A percentile compares a stretch with the other conserved stretches of the same genome.
Evolutionary conservation across 495 filamentous ascomycete species (phyloP).

Genomic region (Acidomyces sp.): DNA sequence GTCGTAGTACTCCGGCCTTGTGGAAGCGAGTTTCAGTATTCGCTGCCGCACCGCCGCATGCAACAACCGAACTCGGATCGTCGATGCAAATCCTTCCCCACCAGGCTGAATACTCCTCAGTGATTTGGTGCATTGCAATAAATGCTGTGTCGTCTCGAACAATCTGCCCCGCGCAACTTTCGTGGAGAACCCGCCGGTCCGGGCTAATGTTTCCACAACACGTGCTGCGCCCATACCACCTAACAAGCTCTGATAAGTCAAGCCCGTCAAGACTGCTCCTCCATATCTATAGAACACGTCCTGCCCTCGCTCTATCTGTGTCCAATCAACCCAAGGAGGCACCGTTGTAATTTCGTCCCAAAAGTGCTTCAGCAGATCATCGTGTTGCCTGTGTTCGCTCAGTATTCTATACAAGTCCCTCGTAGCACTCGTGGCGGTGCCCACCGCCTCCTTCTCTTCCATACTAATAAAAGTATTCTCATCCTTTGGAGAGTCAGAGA

Average conservation of each 20-base stretch:
- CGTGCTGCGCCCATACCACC: conserved; percentile 45
- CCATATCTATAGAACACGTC: conserved; percentile 49
- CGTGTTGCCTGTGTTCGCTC: conserved; percentile 39
- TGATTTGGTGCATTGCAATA: conserved; percentile 55
- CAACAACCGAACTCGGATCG: conserved; percentile 60
- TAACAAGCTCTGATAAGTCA: conserved; percentile 53
- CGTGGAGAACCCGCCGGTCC: conserved; percentile 66
- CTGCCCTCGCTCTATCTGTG: conserved; percentile 59
- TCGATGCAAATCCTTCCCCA: conserved; percentile 53
- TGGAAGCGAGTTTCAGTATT: conserved; percentile 45
- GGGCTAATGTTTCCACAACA: conserved; percentile 59
- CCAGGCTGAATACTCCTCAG: conserved; percentile 53
- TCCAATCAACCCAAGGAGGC: conserved; percentile 73
- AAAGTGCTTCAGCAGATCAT: conserved; percentile 45
- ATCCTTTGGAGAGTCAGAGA: conserved; percentile 1
- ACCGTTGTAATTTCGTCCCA: conserved; percentile 59
- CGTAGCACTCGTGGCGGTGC: conserved; percentile 16
- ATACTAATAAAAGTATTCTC: not conserved
- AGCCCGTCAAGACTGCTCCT: conserved; percentile 45
- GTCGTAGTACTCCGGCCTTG: conserved; percentile 50
- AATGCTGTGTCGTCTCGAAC: conserved; percentile 63
- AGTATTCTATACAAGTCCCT: conserved; percentile 52
- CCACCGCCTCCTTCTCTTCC: conserved; percentile 17
- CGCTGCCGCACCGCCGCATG: conserved; percentile 57
- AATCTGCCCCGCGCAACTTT: conserved; percentile 55